phyloP scores from a whole-genome alignment of 2,329 filamentous ascomycete genomes.

The Pseudodiploospora longispora region DNA sequence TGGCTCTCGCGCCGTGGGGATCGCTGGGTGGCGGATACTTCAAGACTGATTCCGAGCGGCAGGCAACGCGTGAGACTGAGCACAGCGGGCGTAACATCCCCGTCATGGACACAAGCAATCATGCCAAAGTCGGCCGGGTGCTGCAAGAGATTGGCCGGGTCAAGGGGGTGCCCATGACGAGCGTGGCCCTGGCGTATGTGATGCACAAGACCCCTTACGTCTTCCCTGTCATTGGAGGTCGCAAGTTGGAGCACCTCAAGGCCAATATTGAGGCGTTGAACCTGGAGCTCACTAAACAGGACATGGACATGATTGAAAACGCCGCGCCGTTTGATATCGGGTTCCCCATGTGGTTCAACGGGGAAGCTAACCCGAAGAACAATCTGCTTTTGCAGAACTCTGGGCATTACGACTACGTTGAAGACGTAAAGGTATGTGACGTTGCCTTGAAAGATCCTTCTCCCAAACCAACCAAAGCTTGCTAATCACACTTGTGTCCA shows the following conservation, averaged over 20 bases:
- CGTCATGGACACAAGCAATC: slow-evolving; percentile 4
- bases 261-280: slow-evolving; percentile 51
- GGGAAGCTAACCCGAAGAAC: too few species aligned
- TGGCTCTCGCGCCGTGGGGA: slow-evolving; percentile 40
- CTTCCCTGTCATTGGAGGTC: slow-evolving; percentile 52
- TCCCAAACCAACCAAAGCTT: too few species aligned
- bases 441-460: too few species aligned
- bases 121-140: slow-evolving; percentile 13
- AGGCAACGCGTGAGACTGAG: neutral
- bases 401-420: too few species aligned
- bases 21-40: slow-evolving; percentile 30
- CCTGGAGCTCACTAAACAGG: slow-evolving; percentile 42
- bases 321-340: slow-evolving; percentile 45
- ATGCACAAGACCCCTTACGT: slow-evolving; percentile 52
- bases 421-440: too few species aligned
- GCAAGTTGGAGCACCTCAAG: slow-evolving; percentile 54
- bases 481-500: too few species aligned
- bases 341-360: slow-evolving; percentile 25
- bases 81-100: slow-evolving; percentile 3
- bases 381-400: too few species aligned
- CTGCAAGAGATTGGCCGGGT: slow-evolving; percentile 9
- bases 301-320: slow-evolving; percentile 48
- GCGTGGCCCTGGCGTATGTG: slow-evolving; percentile 49
- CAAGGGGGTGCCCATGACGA: slow-evolving; percentile 8
- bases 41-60: slow-evolving; percentile 2